These are phyloP conservation scores for Macrocybe gigantea DNA, from an alignment of 768 basidiomycete genomes.

Conservation along the genomic window DNA sequence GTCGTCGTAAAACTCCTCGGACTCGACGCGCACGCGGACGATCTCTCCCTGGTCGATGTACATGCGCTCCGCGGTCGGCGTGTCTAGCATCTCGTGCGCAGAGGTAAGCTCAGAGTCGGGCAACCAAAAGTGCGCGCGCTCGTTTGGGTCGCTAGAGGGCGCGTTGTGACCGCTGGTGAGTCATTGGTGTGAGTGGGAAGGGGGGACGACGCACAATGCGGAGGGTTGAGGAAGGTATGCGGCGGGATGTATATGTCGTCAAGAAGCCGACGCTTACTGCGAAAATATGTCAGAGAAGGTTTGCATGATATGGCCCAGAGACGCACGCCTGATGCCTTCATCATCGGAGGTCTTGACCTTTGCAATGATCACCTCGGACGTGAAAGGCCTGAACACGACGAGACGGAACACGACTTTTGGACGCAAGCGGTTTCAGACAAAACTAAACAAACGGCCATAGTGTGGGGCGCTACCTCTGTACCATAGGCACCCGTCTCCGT, in stretches of 20 bases:
- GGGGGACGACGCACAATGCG: slow-evolving; percentile 53
- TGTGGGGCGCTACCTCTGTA: slow-evolving; percentile 64
- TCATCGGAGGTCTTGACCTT: slow-evolving; percentile 85
- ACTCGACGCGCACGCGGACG: slow-evolving; percentile 72
- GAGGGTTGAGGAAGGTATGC: slow-evolving; percentile 77
- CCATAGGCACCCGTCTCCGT: slow-evolving; percentile 93
- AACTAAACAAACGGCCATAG: no score
- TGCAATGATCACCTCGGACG: slow-evolving; percentile 84
- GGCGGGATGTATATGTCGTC: slow-evolving; percentile 87
- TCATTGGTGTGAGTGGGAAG: not conserved
- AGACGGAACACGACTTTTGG: slow-evolving; percentile 77
- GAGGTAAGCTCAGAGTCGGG: slow-evolving; percentile 50
- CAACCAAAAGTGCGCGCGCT: slow-evolving; percentile 82
- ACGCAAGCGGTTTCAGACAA: no score
- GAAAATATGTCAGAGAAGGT: not conserved
- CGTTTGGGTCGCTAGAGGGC: slow-evolving; percentile 64
- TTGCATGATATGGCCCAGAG: not conserved
- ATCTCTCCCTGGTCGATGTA: slow-evolving; percentile 77
- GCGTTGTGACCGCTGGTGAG: not conserved
- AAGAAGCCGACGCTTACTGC: slow-evolving; percentile 89
- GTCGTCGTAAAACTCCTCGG: slow-evolving; percentile 80
- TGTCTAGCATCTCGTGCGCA: slow-evolving; percentile 64
- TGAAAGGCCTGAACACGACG: slow-evolving; percentile 88
- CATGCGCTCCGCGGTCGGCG: slow-evolving; percentile 60
- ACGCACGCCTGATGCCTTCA: slow-evolving; percentile 77